Conservation (phyloP, 805 yeast genomes). For the Kodamaea kakaduensis region DNA sequence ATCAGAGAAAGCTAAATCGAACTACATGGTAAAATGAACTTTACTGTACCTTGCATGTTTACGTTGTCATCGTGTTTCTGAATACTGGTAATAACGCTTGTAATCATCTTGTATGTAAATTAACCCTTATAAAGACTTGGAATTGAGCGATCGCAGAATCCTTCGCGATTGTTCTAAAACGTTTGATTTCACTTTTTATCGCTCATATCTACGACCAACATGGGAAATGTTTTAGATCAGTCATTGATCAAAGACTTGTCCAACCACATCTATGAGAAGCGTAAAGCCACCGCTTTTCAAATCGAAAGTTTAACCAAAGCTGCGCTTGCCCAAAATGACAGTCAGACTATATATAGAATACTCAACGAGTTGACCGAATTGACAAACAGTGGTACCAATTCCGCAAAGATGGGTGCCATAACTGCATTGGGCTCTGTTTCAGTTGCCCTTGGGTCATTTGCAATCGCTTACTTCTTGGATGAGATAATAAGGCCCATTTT, state of each 20-base stretch:
- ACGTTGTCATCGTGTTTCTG: too few relatives aligned
- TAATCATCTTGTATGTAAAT: too few relatives aligned
- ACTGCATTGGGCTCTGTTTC: constrained; percentile 96
- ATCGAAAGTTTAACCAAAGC: constrained; percentile 75
- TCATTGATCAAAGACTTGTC: constrained; percentile 40
- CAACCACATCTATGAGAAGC: constrained; percentile 43
- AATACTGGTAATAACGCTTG: too few relatives aligned
- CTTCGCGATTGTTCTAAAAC: neutral
- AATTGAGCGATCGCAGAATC: too few relatives aligned
- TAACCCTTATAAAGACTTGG: too few relatives aligned
- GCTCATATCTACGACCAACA: too few relatives aligned
- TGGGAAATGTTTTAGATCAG: constrained; percentile 27
- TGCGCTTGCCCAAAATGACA: constrained; percentile 56
- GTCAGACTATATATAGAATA: constrained; percentile 54
- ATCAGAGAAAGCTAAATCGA: too few relatives aligned
- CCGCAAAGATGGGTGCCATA: constrained; percentile 86
- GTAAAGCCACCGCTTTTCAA: constrained; percentile 52
- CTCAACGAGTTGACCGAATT: constrained; percentile 76
- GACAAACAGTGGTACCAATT: constrained; percentile 67
- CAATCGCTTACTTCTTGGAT: constrained; percentile 78
- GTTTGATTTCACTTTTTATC: neutral
- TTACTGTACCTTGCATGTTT: too few relatives aligned
- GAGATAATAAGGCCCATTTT: constrained; percentile 88
- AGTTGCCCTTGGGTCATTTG: constrained; percentile 81
- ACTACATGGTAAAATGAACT: too few relatives aligned